Conservation (phyloP, 768 basidiomycete genomes). For the Naganishia antarctica region DNA sequence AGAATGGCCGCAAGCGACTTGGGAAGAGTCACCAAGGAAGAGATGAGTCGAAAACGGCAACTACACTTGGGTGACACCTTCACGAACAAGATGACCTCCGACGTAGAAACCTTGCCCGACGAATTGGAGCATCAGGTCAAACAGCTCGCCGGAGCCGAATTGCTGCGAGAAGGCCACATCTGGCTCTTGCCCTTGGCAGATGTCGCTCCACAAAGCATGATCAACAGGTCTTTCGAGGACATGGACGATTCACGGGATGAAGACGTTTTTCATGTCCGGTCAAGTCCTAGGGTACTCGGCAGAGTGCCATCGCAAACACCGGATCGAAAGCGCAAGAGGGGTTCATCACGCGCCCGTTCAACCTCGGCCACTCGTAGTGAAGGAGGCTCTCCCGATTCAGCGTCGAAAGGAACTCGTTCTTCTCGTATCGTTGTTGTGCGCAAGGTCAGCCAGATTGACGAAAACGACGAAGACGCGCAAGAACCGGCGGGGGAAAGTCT, state of each 20-base stretch:
- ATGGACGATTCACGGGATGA: not conserved
- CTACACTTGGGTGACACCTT: conserved; percentile 17
- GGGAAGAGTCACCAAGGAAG: conserved; percentile 32
- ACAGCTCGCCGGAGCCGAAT: conserved; percentile 16
- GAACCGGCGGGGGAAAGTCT: not conserved
- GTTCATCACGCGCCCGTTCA: not conserved
- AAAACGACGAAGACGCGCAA: conserved; percentile 2
- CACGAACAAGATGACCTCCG: conserved; percentile 15
- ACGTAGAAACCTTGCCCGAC: conserved; percentile 15
- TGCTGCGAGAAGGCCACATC: conserved; percentile 22
- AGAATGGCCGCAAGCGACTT: conserved; percentile 32
- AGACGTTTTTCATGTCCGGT: not conserved
- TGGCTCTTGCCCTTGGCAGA: conserved; percentile 22
- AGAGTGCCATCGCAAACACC: conserved; percentile 20
- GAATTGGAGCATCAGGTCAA: conserved; percentile 16
- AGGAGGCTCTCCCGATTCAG: not conserved
- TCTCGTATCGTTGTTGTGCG: not conserved
- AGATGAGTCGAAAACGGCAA: conserved; percentile 31
- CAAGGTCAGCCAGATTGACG: conserved; percentile 4
- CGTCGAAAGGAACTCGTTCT: not conserved
- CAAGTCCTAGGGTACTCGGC: not conserved
- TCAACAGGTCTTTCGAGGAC: not conserved
- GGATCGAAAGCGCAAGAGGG: not conserved
- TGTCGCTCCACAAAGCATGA: conserved; percentile 1
- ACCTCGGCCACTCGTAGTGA: conserved; percentile 11